phyloP scores from a whole-genome alignment of 2,329 filamentous ascomycete genomes.

The Phialophora verrucosa region DNA sequence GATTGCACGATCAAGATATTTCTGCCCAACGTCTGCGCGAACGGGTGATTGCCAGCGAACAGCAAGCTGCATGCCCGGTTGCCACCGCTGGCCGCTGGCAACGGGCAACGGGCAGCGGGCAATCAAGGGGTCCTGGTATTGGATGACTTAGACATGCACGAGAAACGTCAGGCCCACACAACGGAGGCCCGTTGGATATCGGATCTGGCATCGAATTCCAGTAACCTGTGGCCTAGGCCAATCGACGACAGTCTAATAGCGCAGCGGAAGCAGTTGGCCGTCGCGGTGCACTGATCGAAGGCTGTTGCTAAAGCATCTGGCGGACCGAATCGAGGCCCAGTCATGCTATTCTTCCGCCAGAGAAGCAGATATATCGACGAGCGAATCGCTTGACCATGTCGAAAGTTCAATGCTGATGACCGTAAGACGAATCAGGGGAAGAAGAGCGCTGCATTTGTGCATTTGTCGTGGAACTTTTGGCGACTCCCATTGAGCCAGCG shows the following conservation, averaged over 20 bases:
- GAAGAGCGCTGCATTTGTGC: conserved; percentile 11
- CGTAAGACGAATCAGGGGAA: conserved; percentile 8
- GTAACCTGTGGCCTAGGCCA: conserved; percentile 7
- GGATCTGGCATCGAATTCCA: conserved; percentile 20
- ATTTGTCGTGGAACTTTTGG: conserved; percentile 2
- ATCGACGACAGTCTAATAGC: conserved; percentile 8
- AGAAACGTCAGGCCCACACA: conserved; percentile 1
- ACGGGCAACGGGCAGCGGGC: neutral
- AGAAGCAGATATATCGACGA: conserved; percentile 2
- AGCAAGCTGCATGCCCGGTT: conserved; percentile 9
- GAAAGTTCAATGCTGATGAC: conserved; percentile 11
- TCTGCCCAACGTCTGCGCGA: conserved; percentile 30
- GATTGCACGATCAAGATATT: conserved; percentile 11
- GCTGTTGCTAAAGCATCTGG: conserved; percentile 3
- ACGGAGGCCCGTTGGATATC: conserved; percentile 12
- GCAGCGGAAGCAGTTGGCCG: conserved; percentile 13
- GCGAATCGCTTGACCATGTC: neutral
- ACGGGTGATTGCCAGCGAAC: conserved; percentile 26
- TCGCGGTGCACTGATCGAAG: neutral
- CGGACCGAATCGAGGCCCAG: neutral
- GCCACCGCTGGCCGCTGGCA: conserved; percentile 11
- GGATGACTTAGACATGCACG: conserved; percentile 10
- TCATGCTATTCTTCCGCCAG: conserved; percentile 1
- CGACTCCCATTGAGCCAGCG: conserved; percentile 31
- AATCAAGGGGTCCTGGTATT: conserved; percentile 8